Base-by-base conservation (phyloP, 306 rosid species). In the Ormosia emarginata region DNA sequence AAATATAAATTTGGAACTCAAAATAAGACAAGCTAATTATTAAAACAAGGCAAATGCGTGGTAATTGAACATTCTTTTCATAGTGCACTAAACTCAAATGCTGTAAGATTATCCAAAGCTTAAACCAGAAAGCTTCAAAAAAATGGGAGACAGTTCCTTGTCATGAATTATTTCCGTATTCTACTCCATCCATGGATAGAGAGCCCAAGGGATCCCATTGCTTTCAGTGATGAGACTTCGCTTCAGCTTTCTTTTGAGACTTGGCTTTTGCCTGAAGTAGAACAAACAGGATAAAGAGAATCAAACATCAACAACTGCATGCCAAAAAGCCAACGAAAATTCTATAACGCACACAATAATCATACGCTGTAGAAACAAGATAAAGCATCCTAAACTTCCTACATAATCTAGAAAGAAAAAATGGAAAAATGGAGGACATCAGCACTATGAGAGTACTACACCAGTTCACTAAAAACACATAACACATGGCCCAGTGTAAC, bases 251-350 rank as follows among this genome's bases (percentile, higher is more conserved):
- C 80, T 84, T 29, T 6, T 89, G 98, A 71, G 92, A 91, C 77
- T 93, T 93, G 5, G 97, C 97, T 88, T 95, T 91, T 50, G 95
- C 93, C 98, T 95, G 92, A 73, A 69, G 62, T 53, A 61, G 73
- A 74, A 50, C 39, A 64, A 24, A 15, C 9, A 56, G 14, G 14
- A 33, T 2, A 75, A n/a, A 53, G 10, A 80, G 3, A 78, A 70
- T 52, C 80, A 50, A 41, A 67, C 32, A 77, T 59, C 68, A 68
- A 14, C 57, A 46, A 78, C 58, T 4, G 14, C 44, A 36, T 0
- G 7, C 32, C 33, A 30, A n/a, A 47, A 74, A 5, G 30, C 44
- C 63, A 52, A 79, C 65, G 33, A 32, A 56, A 69, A 37, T 82
- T 82, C 58, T 36, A 44, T 62, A 32, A 63, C 49, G 30, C 17